A percentile compares a stretch with the other conserved stretches of the same genome.
Evolutionary conservation across 805 yeast genomes (phyloP).

Genomic region (Hanseniaspora taiwanica): DNA sequence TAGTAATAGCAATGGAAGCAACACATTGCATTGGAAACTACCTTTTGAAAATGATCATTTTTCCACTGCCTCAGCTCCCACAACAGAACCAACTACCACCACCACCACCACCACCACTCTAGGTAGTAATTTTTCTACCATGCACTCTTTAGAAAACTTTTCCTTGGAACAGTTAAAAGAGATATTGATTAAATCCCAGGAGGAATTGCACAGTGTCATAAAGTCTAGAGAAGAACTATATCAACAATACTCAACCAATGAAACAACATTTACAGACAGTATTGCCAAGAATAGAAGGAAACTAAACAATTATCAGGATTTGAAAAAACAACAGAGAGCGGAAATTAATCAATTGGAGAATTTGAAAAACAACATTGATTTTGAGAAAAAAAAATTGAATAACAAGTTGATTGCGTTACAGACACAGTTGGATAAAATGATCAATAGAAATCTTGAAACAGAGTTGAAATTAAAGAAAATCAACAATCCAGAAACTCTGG

Average conservation of each 20-base stretch:
- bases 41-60: constrained; percentile 1
- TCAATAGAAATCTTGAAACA: constrained; percentile 9
- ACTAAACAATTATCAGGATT: constrained; percentile 22
- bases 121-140: constrained; percentile 16
- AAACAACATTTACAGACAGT: constrained; percentile 17
- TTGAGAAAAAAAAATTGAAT: constrained; percentile 17
- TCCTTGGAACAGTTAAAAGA: constrained; percentile 21
- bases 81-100: no score
- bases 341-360: constrained; percentile 23
- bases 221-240: constrained; percentile 15
- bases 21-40: background rate
- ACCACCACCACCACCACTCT: constrained; percentile 16
- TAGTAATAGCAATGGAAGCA: background rate
- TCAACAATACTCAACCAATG: constrained; percentile 20
- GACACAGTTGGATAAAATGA: background rate
- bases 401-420: constrained; percentile 3
- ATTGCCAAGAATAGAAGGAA: constrained; percentile 19
- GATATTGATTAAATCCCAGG: constrained; percentile 21
- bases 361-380: constrained; percentile 19
- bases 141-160: constrained; percentile 18
- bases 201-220: constrained; percentile 22
- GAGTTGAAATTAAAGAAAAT: constrained; percentile 15
- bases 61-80: no score
- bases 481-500: constrained; percentile 7
- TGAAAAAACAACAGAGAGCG: constrained; percentile 20